Evolutionary conservation across 2,329 filamentous ascomycete genomes (phyloP), one percentile per base, ranked within the genome.

Genomic region (Hyphodiscus sp.): DNA sequence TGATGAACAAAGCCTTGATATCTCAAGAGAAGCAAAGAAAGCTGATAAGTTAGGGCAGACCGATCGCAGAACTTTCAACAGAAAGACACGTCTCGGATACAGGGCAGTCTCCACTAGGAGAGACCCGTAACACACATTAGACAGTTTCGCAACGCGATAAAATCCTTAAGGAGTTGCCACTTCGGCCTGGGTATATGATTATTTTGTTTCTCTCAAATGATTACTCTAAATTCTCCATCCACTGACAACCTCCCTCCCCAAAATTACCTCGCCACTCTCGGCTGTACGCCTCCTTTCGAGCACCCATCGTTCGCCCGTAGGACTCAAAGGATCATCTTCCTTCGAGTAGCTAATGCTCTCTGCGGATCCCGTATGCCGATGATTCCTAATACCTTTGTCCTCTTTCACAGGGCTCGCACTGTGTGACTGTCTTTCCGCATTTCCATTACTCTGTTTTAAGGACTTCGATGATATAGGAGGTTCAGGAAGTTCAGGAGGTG

Each of bases 271-370:
- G 0, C 85, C 85, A 54, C 74, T 77, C 62, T 88, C 85, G 1
- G 75, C 81, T 2, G 83, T 86, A 38, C 86, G 73, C 50, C 85
- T 74, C 38, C 85, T 71, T 68, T 90, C 86, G 60, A 89, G 72
- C 8, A 89, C 79, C 86, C 86, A 89, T 45, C 83, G 72, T 58
- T 79, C 78, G 1, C 77, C 79, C 13, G 47, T 51, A 9, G 47
- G 47, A 9, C 76, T 76, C 2, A 79, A 74, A 45, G 83, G 81
- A 63, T 86, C 82, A 56, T 78, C 77, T 57, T 80, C 77, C n/a
- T 73, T 69, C 2, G 78, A 74, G 67, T 90, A 90, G 7, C 84
- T 85, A 33, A 90, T 82, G 58, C 83, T 87, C 60, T 88, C 86
- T 1, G 82, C 75, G 45, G 81, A 86, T 48, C 78, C 72, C 59